Base-by-base conservation (phyloP, 306 rosid species). In the Phaseolus lunatus region DNA sequence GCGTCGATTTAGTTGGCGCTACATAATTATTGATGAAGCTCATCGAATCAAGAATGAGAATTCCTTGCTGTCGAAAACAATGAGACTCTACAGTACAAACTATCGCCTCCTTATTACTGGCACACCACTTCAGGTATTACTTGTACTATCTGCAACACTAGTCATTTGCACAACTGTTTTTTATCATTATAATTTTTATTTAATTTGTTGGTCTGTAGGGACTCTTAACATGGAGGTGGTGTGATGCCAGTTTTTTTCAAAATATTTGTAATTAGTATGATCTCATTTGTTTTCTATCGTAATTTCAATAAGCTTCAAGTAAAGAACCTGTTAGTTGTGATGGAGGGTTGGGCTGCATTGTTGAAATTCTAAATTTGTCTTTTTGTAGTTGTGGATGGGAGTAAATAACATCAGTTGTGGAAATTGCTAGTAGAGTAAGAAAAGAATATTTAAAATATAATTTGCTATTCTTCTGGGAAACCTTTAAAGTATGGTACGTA, bases 1-100 rank as follows among this genome's bases (percentile, higher is more conserved):
- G 80, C 98, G 99, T 26, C 87, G 97, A n/a, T 95, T 95, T 80
- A 96, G 96, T 67, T 96, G 99, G 99, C 97, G 99, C 57, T 96
- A 96, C 85, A 96, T 96, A 59, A 92, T 96, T 79, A 95, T 92
- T 61, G 97, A 92, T 81, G 99, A 95, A 90, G 99, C 99, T 78
- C 99, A 95, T 81, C 89, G 99, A 64, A 95, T 95, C 84, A 95
- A 95, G 97, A 95, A 95, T 14, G 99, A 95, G 86, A 95, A 95
- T 76, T 95, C 99, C 58, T 87, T 95, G 52, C 96, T 95, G 44
- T 95, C 99, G 18, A 95, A 95, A 82, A 95, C 99, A 43, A 95
- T 95, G 99, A 91, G 99, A 84, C 88, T 92, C 20, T 95, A 87
- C 81, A 90, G 66, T 62, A 92, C 99, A 75, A 92, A 95, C 69